A percentile compares a stretch with the other conserved stretches of the same genome.
Evolutionary conservation across 495 filamentous ascomycete genomes (phyloP).

Genomic region (Penicillium psychrofluorescens): DNA sequence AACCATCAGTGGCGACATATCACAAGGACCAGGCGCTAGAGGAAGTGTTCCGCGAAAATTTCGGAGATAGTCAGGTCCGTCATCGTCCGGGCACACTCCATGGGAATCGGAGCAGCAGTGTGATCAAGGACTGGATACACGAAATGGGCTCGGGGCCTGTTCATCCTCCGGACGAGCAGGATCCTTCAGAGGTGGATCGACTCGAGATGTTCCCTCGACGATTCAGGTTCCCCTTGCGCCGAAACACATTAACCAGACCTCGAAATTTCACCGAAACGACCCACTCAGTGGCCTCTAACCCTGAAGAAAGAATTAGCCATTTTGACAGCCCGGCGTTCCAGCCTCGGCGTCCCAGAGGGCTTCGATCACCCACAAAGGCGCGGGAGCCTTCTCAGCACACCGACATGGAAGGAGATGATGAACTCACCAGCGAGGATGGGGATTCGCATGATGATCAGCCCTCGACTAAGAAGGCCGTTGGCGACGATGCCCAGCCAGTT

Average conservation of each 20-base stretch:
- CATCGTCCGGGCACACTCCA: slow-evolving; percentile 46
- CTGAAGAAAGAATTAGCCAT: slow-evolving; percentile 39
- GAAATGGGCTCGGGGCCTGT: slow-evolving; percentile 56
- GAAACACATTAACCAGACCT: slow-evolving; percentile 18
- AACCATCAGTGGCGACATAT: slow-evolving; percentile 75
- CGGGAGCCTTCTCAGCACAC: slow-evolving; percentile 49
- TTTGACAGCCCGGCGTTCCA: slow-evolving; percentile 23
- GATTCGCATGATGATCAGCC: slow-evolving; percentile 32
- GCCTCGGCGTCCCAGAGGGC: slow-evolving; percentile 16
- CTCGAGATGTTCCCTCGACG: slow-evolving; percentile 42
- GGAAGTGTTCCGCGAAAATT: slow-evolving; percentile 74
- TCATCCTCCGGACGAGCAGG: slow-evolving; percentile 56
- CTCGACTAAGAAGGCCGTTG: slow-evolving; percentile 28
- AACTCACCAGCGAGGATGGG: slow-evolving; percentile 73
- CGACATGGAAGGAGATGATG: slow-evolving; percentile 82
- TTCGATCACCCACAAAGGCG: slow-evolving; percentile 14
- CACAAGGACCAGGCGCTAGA: slow-evolving; percentile 89
- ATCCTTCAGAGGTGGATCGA: slow-evolving; percentile 48
- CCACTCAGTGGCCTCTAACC: slow-evolving; percentile 50
- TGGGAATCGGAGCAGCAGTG: slow-evolving; percentile 60
- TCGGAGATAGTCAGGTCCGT: slow-evolving; percentile 33
- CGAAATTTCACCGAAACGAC: slow-evolving; percentile 46
- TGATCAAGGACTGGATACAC: slow-evolving; percentile 84
- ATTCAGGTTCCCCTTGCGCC: slow-evolving; percentile 21
- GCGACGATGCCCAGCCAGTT: slow-evolving; percentile 4